phyloP scores from a whole-genome alignment of 768 basidiomycete species.

The Tricholoma furcatifolium region DNA sequence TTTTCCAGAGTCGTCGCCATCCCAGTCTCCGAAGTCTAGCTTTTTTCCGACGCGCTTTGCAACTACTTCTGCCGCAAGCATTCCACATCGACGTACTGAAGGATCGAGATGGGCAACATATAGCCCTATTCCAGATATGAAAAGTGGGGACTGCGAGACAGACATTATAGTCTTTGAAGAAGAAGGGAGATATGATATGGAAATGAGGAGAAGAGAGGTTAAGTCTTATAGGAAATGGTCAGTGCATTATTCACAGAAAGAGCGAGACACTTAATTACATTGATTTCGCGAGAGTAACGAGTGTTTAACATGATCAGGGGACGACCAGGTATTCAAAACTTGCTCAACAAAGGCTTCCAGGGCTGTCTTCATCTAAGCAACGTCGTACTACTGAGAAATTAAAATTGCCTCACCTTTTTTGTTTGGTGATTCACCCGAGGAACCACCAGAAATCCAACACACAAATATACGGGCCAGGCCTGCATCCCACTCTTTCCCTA shows the following conservation, averaged over 20 bases:
- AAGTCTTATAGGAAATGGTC: constrained; percentile 49
- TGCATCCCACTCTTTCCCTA: constrained; percentile 60
- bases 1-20: constrained; percentile 65
- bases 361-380: constrained; percentile 26
- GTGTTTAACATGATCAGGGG: constrained; percentile 75
- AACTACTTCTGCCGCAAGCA: constrained; percentile 86
- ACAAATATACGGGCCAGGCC: constrained; percentile 61
- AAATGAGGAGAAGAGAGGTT: constrained; percentile 68
- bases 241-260: background rate
- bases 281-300: constrained; percentile 73
- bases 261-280: constrained; percentile 43
- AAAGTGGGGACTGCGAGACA: constrained; percentile 52
- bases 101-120: constrained; percentile 81
- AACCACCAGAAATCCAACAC: constrained; percentile 61
- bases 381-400: background rate
- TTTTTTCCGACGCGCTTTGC: constrained; percentile 61
- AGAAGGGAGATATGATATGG: constrained; percentile 57
- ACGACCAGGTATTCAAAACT: constrained; percentile 68
- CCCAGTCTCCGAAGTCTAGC: constrained; percentile 83
- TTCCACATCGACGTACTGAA: constrained; percentile 81
- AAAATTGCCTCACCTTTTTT: constrained; percentile 23
- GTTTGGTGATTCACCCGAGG: constrained; percentile 24
- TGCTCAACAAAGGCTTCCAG: constrained; percentile 47
- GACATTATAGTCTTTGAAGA: constrained; percentile 43
- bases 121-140: constrained; percentile 66